Base-by-base conservation (phyloP, 768 basidiomycete genomes). In the Boletus pseudo-olivaceus region DNA sequence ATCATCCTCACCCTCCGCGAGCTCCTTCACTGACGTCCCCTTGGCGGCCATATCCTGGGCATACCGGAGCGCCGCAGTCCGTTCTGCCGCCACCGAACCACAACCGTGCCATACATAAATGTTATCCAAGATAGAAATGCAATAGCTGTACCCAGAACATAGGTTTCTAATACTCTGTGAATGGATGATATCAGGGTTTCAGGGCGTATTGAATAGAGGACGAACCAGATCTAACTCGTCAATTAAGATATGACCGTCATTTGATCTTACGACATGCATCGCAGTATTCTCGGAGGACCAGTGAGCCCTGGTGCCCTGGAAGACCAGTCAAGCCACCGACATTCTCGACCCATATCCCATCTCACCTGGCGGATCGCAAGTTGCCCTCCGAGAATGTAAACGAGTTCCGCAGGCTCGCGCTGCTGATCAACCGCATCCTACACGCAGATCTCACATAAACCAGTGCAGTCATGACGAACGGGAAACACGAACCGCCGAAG, bases 61-160 rank as follows among this genome's bases (percentile, higher is more conserved):
- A 66, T 92, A 93, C 54, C 73, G 67, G 17, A 81, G 59, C 0
- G 89, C 88, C 6, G 84, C 87, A 30, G 74, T 60, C 53, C 82
- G 80, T 69, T 93, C 91, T 32, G 60, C 57, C 7, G 74, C 43
- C 14, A 74, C 74, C 3, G 90, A 84, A 26, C 91, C 91, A 49
- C 80, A 75, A 4, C 91, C 91, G 65, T 91, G 76, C 91, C 92
- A 93, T 33, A 93, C 81, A 59, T 90, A 92, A 35, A 87, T 72
- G 3, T 82, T 81, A 34, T 82, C 82, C 55, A 93, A 72, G 43
- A 92, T 75, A 3, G 85, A 81, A 34, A 90, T 58, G 60, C 88
- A 91, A 66, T 88, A 92, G 60, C 88, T 90, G 69, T 84, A 93
- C n/a, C 80, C 91, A 10, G 90, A 92, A 65, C 90, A 93, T 1